Percentiles rank a stretch among this genome's conserved stretches.
Evolutionary conservation across 768 basidiomycete genomes (phyloP).

Genomic region (Trametes sanguinea): DNA sequence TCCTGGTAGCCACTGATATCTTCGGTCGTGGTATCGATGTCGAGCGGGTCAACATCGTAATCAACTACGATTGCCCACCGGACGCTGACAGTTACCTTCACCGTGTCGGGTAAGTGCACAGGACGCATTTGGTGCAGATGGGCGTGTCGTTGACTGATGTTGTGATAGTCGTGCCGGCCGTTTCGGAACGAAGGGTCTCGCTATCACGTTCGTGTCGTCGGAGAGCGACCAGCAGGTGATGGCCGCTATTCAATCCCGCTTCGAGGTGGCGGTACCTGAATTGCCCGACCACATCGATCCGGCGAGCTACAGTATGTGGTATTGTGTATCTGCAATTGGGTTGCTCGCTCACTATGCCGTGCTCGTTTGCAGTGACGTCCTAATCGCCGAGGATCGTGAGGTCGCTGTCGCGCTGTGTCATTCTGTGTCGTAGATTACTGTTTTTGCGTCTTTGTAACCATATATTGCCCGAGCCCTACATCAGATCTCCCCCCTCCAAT

Average conservation of each 20-base stretch:
- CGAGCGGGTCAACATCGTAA: conserved; percentile 98
- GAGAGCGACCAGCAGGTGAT: conserved; percentile 94
- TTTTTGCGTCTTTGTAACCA: conserved; percentile 15
- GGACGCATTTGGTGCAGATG: background rate
- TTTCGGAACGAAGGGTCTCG: conserved; percentile 99
- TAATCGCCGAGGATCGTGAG: conserved; percentile 13
- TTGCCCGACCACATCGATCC: conserved; percentile 93
- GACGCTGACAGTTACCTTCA: conserved; percentile 99
- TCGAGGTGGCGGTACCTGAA: conserved; percentile 96
- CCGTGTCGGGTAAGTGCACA: conserved; percentile 78
- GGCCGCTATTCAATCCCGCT: conserved; percentile 90
- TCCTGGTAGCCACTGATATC: conserved; percentile 97
- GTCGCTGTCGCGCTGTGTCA: conserved; percentile 14
- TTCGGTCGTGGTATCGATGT: conserved; percentile 99
- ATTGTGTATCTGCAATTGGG: background rate
- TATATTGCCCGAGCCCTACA: conserved; percentile 16
- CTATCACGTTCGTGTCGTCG: conserved; percentile 93
- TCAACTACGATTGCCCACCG: conserved; percentile 97
- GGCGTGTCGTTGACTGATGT: conserved; percentile 2
- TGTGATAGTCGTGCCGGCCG: conserved; percentile 88
- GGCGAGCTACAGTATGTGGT: conserved; percentile 86
- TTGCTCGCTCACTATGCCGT: background rate
- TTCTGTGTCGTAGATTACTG: conserved; percentile 22
- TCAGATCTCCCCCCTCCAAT: conserved; percentile 14
- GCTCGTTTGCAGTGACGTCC: conserved; percentile 22